Base-by-base conservation (phyloP, 805 yeast genomes). In the Diddensiella transvaalensis region DNA sequence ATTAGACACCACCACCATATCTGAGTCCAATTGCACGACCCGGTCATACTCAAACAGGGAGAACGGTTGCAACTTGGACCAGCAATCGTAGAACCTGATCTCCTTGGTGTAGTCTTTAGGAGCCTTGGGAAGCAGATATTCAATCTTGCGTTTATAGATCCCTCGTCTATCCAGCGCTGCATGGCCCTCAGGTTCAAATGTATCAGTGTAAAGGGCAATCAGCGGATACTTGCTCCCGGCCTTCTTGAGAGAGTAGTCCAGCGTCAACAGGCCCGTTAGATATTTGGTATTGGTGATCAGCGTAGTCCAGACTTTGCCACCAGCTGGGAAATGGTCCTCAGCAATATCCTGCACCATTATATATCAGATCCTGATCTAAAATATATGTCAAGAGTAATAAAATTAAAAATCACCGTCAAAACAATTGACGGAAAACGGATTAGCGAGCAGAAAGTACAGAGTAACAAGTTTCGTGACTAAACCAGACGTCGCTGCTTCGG, bases 1-100 rank as follows among this genome's bases (percentile, higher is more conserved):
- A 56, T 79, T 79, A 47, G 67, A 65, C 5, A 76, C 48, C 2
- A 79, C 79, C 23, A 78, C 65, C 84, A 80, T 80, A 61, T 80
- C 85, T 15, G 78, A 71, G 56, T 80, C 85, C 48, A 80, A 64
- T 54, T 74, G 80, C 22, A 77, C 75, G 10, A 79, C 75, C 38
- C 78, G 67, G n/a, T 77, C 73, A 51, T 71, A 80, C 53, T 79
- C 77, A 8, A 60, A 54, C 46, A 80, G 63, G 21, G 72, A 67
- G 58, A 80, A 80, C 6, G 80, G 76, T 63, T 77, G 80, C 42
- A 80, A 61, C 61, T 80, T 80, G 23, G 83, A 71, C 83, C 83
- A 80, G 54, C 83, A 78, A 58, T 79, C 83, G 56, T 73, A 66
- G 62, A 80, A 80, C 30, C 85, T 64, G 8, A 75, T 69, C 54